phyloP scores from a whole-genome alignment of 257 asterid species.

The Eustoma russellianum region DNA sequence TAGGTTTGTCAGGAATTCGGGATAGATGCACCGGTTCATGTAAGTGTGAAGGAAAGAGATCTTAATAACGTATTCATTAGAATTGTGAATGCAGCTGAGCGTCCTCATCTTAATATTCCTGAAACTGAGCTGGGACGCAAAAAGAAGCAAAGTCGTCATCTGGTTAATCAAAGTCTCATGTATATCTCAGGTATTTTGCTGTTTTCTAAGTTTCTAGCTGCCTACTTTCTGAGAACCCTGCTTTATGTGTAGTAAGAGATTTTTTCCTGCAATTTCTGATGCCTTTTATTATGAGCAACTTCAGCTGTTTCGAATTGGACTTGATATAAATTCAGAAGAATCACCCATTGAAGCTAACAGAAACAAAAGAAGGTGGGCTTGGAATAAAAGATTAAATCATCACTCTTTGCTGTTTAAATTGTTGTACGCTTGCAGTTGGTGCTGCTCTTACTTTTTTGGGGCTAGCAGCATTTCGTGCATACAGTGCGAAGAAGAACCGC shows the following conservation, averaged over 20 bases:
- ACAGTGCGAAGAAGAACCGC: conserved; percentile 68
- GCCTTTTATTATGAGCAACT: too few species aligned
- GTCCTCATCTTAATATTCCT: conserved; percentile 73
- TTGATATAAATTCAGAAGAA: too few species aligned
- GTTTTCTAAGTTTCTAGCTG: too few species aligned
- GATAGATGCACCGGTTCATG: conserved; percentile 74
- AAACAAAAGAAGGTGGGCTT: too few species aligned
- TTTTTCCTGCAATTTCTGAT: too few species aligned
- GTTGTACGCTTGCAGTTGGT: conserved; percentile 50
- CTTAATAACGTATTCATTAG: conserved; percentile 65
- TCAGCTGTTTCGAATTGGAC: too few species aligned
- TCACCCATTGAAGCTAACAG: too few species aligned
- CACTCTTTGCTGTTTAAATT: neutral
- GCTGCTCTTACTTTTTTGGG: conserved; percentile 83
- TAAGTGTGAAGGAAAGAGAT: conserved; percentile 81
- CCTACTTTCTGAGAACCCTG: too few species aligned
- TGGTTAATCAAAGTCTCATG: conserved; percentile 57
- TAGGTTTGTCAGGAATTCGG: conserved; percentile 84
- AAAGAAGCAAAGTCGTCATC: conserved; percentile 47
- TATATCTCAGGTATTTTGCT: conserved; percentile 58
- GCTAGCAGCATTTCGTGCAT: conserved; percentile 69
- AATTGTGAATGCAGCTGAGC: conserved; percentile 76
- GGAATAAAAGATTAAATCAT: too few species aligned
- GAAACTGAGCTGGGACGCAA: conserved; percentile 82
- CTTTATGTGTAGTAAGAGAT: too few species aligned